Evolutionary conservation across 2,329 filamentous ascomycete species (phyloP), one percentile per base, ranked within the genome.

Genomic region (Aureobasidium vineae): DNA sequence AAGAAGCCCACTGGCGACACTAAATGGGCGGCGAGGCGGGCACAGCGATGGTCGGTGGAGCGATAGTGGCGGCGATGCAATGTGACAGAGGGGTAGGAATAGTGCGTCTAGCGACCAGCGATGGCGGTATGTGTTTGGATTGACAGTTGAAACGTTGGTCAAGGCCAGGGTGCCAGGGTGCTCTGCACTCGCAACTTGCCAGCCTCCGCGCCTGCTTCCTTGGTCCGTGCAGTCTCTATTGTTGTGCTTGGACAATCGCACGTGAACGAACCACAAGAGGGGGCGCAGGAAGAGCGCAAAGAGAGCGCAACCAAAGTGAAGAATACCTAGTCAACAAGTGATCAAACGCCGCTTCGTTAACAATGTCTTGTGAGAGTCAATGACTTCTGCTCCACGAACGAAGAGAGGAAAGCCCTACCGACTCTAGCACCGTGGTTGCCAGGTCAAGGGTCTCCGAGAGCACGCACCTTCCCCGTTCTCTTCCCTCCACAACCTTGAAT

Each of bases 41-140:
- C 40, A 5, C 19, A 33, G 50, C 41, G n/a, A 36, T 19, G 31
- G 41, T 38, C 49, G 50, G 16, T 19, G 36, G 19, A 65, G 41
- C 21, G 52, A 65, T 33, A 26, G 36, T 53, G 49, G 49, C 52
- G 41, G 28, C 52, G 63, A 45, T 8, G 50, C 28, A 40, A 65
- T 40, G 63, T 52, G 52, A 65, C 50, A 59, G 41, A 49, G 26
- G 28, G 15, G 10, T 28, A 45, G 1, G 33, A 15, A 53, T 36
- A 31, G 16, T 31, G 50, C 36, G 53, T 31, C 40, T 23, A 23
- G 50, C 50, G 23, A 40, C 38, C 26, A 49, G 52, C 28, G 40
- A 52, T 43, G 26, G 33, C 54, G 54, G 16, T 50, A 47, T 52
- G 49, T 65, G 63, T 65, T 65, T 65, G 63, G 50, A 57, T 65